Evolutionary conservation across 192 early-diverging fungal genomes (phyloP).

Genomic region (Oehlia diaphana): DNA sequence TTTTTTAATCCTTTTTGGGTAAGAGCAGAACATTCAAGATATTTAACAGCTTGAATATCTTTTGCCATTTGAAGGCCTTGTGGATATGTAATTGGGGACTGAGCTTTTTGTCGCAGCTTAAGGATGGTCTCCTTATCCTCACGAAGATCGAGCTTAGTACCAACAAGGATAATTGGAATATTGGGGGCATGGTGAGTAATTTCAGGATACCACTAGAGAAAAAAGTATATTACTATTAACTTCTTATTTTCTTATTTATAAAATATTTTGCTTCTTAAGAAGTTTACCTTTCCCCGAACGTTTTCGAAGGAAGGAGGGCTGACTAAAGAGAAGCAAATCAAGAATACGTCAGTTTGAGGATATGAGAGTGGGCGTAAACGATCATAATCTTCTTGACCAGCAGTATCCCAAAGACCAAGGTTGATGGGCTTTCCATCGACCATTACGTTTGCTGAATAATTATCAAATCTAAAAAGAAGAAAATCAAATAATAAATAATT

Average conservation of each 20-base stretch:
- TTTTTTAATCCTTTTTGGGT: slow-evolving; percentile 98
- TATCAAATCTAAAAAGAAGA: slow-evolving; percentile 78
- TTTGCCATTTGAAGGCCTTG: slow-evolving; percentile 88
- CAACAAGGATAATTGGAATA: slow-evolving; percentile 90
- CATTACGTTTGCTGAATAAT: slow-evolving; percentile 99
- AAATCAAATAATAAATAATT: not conserved
- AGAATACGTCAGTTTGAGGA: slow-evolving; percentile 98
- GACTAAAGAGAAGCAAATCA: slow-evolving; percentile 97
- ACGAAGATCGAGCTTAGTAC: slow-evolving; percentile 97
- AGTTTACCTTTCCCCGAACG: slow-evolving; percentile 86
- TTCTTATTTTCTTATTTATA: not conserved
- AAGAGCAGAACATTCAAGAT: slow-evolving; percentile 96
- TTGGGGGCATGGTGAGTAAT: slow-evolving; percentile 93
- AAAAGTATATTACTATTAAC: not conserved
- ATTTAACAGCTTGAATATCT: slow-evolving; percentile 88
- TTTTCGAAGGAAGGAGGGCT: slow-evolving; percentile 97
- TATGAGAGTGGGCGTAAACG: slow-evolving; percentile 96
- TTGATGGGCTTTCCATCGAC: slow-evolving; percentile 99
- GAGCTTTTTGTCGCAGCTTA: slow-evolving; percentile 82
- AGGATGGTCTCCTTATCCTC: slow-evolving; percentile 91
- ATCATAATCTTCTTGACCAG: slow-evolving; percentile 99
- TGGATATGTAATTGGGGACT: slow-evolving; percentile 84
- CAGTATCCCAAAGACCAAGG: slow-evolving; percentile 97
- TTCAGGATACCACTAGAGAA: slow-evolving; percentile 87
- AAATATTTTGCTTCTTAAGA: not conserved